Evolutionary conservation across 768 basidiomycete species (phyloP).

Genomic region (Boletus tomentosulus): DNA sequence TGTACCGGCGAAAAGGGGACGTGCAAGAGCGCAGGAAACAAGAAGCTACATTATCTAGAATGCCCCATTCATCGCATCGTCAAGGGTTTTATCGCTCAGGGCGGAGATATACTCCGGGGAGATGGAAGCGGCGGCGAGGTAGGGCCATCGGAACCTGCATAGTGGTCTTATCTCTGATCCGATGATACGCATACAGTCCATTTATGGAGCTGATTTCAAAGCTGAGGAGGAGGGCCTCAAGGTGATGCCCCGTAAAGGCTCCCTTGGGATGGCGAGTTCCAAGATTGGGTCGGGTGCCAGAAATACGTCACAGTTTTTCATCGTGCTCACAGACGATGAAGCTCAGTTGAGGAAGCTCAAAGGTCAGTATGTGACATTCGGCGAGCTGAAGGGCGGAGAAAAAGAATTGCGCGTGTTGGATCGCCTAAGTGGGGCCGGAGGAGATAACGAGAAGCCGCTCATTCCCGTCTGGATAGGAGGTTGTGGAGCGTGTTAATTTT

Average conservation of each 20-base stretch:
- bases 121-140: constrained; percentile 56
- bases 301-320: constrained; percentile 49
- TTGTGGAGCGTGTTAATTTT: constrained; percentile 28
- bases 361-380: constrained; percentile 49
- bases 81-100: constrained; percentile 48
- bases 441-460: constrained; percentile 33
- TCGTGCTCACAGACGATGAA: constrained; percentile 42
- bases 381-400: constrained; percentile 32
- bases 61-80: constrained; percentile 45
- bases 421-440: constrained; percentile 31
- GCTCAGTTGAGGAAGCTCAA: constrained; percentile 40
- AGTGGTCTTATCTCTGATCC: constrained; percentile 4
- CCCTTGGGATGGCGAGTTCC: constrained; percentile 51
- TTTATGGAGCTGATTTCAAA: constrained; percentile 47
- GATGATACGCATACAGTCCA: constrained; percentile 30
- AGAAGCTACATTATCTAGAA: constrained; percentile 40
- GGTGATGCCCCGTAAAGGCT: constrained; percentile 36
- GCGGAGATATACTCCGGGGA: constrained; percentile 49
- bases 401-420: constrained; percentile 33
- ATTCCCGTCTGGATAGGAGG: constrained; percentile 42
- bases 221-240: constrained; percentile 50
- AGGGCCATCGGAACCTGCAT: constrained; percentile 11
- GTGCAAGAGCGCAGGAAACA: constrained; percentile 45
- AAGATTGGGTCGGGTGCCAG: constrained; percentile 39
- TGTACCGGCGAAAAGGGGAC: constrained; percentile 42